Base-by-base conservation (phyloP, 208 protist species). In the Leishmania arabica region DNA sequence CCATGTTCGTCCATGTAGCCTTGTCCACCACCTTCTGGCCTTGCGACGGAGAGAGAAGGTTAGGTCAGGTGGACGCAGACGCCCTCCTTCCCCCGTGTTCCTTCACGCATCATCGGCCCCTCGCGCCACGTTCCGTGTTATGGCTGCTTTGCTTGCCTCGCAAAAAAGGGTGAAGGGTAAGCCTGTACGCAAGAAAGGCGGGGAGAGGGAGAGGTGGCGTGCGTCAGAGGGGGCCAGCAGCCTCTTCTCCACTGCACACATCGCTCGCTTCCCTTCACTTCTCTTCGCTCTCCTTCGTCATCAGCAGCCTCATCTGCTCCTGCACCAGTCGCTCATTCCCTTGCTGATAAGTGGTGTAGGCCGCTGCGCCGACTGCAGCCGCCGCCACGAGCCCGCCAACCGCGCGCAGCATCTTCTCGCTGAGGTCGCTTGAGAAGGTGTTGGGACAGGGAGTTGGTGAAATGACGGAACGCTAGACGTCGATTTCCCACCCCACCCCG, bases 291-390 rank as follows among this genome's bases (percentile, higher is more conserved):
- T 54, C 75, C 8, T 74, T 47, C n/a, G 9, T 37, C 75, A 85
- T 80, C 49, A 89, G 54, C 21, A 86, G 45, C 45, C 54, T 56
- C 79, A 90, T 86, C 70, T 90, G 80, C 27, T 81, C 80, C 77
- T 78, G 47, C 3, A 90, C 86, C 34, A 90, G 86, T 42, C 70
- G 64, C 66, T 90, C 84, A 71, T 86, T 88, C n/a, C 76, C 82
- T 70, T 75, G 78, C 11, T 80, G 77, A 68, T 90, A 90, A 8
- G 76, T 75, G 15, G 51, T 65, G 80, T 88, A 90, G 24, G 85
- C 73, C 1, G 49, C 75, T n/a, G 77, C 73, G 4, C 84, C 84
- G 68, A 82, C 79, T 0, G 85, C 79, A 34, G 77, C 78, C 11
- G 69, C 83, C 19, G 74, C 84, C 56, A 56, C 79, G 19, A 86